Conservation (phyloP, 192 early-diverging fungal genomes). For the Coemansia sp. region DNA sequence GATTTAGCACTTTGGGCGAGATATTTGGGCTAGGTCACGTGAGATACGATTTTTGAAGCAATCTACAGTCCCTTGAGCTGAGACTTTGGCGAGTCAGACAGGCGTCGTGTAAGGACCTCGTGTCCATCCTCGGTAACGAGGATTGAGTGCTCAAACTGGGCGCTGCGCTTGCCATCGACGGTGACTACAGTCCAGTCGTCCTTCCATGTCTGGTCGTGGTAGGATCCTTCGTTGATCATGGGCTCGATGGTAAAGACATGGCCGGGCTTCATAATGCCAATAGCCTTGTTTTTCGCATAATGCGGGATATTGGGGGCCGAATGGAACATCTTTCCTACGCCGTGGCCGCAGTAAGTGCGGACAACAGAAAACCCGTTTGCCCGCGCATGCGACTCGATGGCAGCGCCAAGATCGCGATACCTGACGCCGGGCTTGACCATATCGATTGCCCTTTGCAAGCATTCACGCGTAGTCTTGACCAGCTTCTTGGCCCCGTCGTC, state of each 20-base stretch:
- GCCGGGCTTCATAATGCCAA: conserved; percentile 93
- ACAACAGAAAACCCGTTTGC: conserved; percentile 89
- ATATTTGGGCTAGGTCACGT: background rate
- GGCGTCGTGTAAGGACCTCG: conserved; percentile 72
- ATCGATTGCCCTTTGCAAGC: conserved; percentile 90
- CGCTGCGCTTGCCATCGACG: conserved; percentile 88
- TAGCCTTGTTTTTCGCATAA: conserved; percentile 94
- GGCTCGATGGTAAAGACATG: conserved; percentile 98
- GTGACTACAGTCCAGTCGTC: conserved; percentile 91
- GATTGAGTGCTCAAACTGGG: conserved; percentile 97
- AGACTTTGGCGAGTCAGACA: conserved; percentile 36
- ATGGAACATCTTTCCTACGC: conserved; percentile 87
- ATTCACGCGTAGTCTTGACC: conserved; percentile 79
- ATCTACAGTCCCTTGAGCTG: conserved; percentile 20
- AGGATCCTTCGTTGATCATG: conserved; percentile 94
- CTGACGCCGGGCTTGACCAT: conserved; percentile 86
- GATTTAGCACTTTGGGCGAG: no score
- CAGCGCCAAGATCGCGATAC: conserved; percentile 90
- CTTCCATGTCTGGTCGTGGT: conserved; percentile 69
- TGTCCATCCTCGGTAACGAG: conserved; percentile 90
- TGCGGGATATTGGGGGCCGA: conserved; percentile 89
- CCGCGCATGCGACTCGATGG: conserved; percentile 85
- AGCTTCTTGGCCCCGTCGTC: conserved; percentile 72
- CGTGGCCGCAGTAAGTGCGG: conserved; percentile 90
- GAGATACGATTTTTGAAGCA: no score